A percentile compares a stretch with the other conserved stretches of the same genome.
Evolutionary conservation across 1,139 yeast genomes (phyloP).

Genomic region (Pneumocystis sp.): DNA sequence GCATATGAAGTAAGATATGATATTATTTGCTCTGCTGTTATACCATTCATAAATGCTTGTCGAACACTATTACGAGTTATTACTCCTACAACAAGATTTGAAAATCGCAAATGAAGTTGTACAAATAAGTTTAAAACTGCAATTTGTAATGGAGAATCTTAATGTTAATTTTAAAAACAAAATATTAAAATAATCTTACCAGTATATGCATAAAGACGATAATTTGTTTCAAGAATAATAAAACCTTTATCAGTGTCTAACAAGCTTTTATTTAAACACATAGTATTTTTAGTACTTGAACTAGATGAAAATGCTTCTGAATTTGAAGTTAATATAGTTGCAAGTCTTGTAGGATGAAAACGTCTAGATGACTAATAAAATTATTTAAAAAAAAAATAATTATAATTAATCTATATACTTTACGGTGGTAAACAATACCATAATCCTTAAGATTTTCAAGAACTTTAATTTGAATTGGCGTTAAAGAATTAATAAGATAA

Average conservation of each 20-base stretch:
- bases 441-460: constrained; percentile 79
- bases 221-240: constrained; percentile 81
- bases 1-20: constrained; percentile 83
- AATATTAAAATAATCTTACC: neutral
- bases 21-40: constrained; percentile 87
- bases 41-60: constrained; percentile 70
- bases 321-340: constrained; percentile 83
- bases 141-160: constrained; percentile 79
- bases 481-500: constrained; percentile 54
- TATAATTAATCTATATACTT: constrained; percentile 14
- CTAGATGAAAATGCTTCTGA: constrained; percentile 32
- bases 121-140: constrained; percentile 83
- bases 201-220: constrained; percentile 84
- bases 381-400: neutral
- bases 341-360: constrained; percentile 81
- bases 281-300: constrained; percentile 13
- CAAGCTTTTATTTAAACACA: constrained; percentile 14
- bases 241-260: constrained; percentile 36
- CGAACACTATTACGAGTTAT: constrained; percentile 85
- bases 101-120: constrained; percentile 65
- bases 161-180: neutral
- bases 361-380: constrained; percentile 35
- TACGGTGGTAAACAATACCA: constrained; percentile 73
- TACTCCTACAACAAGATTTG: constrained; percentile 87
- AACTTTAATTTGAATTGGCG: constrained; percentile 74